Percentiles rank a stretch among this genome's conserved stretches.
Conservation (phyloP, 768 basidiomycete genomes). For the Dentipellis sp. region DNA sequence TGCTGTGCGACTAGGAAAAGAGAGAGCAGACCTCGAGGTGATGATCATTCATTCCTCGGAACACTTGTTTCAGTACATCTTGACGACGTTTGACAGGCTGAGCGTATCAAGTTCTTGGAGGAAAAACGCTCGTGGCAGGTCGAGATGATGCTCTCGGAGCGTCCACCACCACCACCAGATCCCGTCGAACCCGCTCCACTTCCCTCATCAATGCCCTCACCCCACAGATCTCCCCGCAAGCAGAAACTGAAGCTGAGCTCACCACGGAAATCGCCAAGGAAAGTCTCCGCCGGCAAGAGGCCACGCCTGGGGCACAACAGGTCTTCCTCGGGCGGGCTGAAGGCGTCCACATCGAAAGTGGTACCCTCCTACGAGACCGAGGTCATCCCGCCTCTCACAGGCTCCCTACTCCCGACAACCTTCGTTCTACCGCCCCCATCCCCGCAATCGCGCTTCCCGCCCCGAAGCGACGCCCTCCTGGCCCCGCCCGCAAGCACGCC, state of each 20-base stretch:
- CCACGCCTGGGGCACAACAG: conserved; percentile 31
- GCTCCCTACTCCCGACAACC: conserved; percentile 45
- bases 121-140: conserved; percentile 72
- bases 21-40: conserved; percentile 62
- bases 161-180: conserved; percentile 30
- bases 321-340: conserved; percentile 26
- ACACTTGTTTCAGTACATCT: not conserved
- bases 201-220: conserved; percentile 20
- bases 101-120: conserved; percentile 50
- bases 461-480: conserved; percentile 31
- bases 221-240: conserved; percentile 36
- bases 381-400: conserved; percentile 28
- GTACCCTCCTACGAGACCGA: conserved; percentile 46
- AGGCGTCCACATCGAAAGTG: conserved; percentile 20
- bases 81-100: conserved; percentile 33
- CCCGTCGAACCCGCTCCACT: not conserved
- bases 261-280: conserved; percentile 32
- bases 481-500: not conserved
- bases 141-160: conserved; percentile 49
- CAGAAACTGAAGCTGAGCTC: conserved; percentile 1
- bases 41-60: conserved; percentile 3
- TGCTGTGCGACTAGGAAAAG: conserved; percentile 51
- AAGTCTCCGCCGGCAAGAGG: conserved; percentile 33
- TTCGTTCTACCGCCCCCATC: conserved; percentile 78
- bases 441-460: conserved; percentile 55